Base-by-base conservation (phyloP, 345 rosid genomes). In the Lepidium didymum region DNA sequence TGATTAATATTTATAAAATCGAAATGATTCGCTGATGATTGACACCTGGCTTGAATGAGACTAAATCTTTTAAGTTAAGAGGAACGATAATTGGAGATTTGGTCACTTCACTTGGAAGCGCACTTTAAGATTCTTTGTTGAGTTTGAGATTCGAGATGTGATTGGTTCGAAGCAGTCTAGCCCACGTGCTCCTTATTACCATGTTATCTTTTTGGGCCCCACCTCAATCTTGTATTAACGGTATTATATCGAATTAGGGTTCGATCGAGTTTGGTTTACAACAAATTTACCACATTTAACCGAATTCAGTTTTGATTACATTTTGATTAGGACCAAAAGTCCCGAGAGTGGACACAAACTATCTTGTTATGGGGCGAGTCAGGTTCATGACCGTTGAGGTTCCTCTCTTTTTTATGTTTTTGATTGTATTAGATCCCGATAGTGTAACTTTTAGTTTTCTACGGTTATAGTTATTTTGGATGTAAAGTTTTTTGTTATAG, bases 11-110 rank as follows among this genome's bases (percentile, higher is more conserved):
- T 67, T 63, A 16, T 37, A 61, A 67, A 73, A 59, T 58, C 56
- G 62, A 67, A 67, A 67, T 67, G 73, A 74, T 74, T 67, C 55
- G 58, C 69, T 68, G 78, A 74, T 68, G 78, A 74, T 74, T 74
- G 74, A 74, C 74, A 74, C 64, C 64, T 68, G 78, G 51, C 73
- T 43, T 43, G 42, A 58, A 41, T 66, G 50, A 57, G 25, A 64
- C 73, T 44, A 51, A 51, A 74, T 29, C 46, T 40, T 29, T 31
- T 42, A 58, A 18, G 55, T 58, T 66, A 57, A 59, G 72, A 73
- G 56, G 47, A 66, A 56, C 67, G 59, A 58, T 1, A 50, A 23
- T 67, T 61, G 64, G 72, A 62, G 77, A 67, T 67, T 44, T 68
- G 52, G 52, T 59, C 77, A 66, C 67, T 73, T 58, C 77, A 66